A percentile compares a stretch with the other conserved stretches of the same genome.
phyloP scores from a whole-genome alignment of 371 early-diverging fungal species.

The Circinella umbellata region DNA sequence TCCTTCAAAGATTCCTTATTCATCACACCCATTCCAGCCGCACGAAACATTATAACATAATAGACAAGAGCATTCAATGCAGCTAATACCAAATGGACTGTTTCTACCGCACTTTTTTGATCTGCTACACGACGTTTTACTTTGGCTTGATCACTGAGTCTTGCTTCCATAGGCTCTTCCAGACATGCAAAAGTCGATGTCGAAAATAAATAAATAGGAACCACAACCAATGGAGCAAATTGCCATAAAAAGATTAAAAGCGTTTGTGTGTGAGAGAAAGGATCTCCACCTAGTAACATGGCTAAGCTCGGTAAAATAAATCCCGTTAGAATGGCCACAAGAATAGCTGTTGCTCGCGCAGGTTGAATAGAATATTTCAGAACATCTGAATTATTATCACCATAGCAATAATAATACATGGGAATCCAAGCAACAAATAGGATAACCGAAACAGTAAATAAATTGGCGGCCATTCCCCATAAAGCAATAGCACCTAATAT shows the following conservation, averaged over 20 bases:
- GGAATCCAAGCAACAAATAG: conserved; percentile 11
- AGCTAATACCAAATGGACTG: conserved; percentile 14
- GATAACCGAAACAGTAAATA: conserved; percentile 13
- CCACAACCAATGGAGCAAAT: conserved; percentile 10
- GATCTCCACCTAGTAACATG: conserved; percentile 3
- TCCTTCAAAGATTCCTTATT: conserved; percentile 8
- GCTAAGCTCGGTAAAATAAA: conserved; percentile 11
- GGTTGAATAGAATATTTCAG: background rate
- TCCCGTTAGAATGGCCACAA: conserved; percentile 8
- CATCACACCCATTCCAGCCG: background rate
- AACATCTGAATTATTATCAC: background rate
- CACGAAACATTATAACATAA: conserved; percentile 12
- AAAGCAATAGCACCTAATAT: conserved; percentile 3
- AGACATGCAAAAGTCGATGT: conserved; percentile 4
- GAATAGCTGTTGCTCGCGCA: conserved; percentile 13
- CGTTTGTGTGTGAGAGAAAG: background rate
- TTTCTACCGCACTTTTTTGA: conserved; percentile 14
- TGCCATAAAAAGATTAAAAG: conserved; percentile 13
- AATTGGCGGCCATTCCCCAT: conserved; percentile 11
- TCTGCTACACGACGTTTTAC: conserved; percentile 7
- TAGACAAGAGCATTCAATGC: conserved; percentile 11
- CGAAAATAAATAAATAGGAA: conserved; percentile 8
- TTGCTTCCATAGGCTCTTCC: conserved; percentile 9
- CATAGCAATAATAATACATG: conserved; percentile 6
- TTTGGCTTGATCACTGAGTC: background rate